Conservation (phyloP, 129 eudicot genomes). For the Saussurea involucrata region DNA sequence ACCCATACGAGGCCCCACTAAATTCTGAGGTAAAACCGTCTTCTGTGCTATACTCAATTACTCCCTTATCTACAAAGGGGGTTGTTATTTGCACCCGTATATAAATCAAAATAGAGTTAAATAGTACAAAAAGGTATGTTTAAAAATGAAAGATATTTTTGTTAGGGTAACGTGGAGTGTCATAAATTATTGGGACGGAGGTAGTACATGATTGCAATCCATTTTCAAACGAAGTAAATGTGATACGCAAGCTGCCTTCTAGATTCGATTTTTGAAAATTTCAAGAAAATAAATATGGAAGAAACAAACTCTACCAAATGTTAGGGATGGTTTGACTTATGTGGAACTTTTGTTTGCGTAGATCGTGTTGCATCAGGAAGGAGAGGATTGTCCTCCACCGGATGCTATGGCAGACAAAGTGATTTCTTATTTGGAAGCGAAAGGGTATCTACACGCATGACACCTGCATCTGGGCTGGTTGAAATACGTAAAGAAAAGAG, state of each 20-base stretch:
- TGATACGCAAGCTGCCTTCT: background rate
- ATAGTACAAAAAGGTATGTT: background rate
- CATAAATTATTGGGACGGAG: background rate
- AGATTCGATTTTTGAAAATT: background rate
- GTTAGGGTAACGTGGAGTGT: background rate
- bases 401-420: constrained; percentile 63
- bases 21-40: constrained; percentile 65
- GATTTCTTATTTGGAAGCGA: constrained; percentile 63
- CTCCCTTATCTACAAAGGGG: background rate
- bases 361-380: constrained; percentile 67
- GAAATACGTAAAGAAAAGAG: background rate
- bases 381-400: constrained; percentile 56
- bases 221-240: background rate
- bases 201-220: background rate
- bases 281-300: background rate
- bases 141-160: background rate
- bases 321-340: background rate
- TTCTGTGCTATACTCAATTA: background rate
- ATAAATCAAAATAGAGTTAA: background rate
- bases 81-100: too few species aligned
- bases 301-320: background rate
- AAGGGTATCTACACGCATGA: constrained; percentile 68
- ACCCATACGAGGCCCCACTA: constrained; percentile 85
- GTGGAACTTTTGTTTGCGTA: constrained; percentile 22
- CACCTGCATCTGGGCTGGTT: background rate